A percentile compares a stretch with the other conserved stretches of the same genome.
These are phyloP conservation scores for Diaporthe ampelina DNA, from an alignment of 2,329 filamentous ascomycete genomes.

Conservation along the genomic window DNA sequence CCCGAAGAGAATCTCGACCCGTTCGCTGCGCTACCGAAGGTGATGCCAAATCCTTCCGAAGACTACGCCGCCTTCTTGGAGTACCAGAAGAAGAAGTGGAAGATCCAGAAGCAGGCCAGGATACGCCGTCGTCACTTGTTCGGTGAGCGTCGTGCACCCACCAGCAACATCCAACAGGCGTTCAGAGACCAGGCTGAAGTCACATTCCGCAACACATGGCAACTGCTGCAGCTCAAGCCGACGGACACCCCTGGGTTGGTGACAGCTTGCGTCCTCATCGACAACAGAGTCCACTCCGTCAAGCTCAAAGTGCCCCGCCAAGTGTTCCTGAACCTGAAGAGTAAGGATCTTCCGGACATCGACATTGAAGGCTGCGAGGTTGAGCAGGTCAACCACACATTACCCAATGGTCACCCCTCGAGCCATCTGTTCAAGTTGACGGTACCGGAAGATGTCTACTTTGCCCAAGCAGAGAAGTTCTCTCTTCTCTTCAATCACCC, in stretches of 20 bases:
- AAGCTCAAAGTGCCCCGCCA: slow-evolving; percentile 91
- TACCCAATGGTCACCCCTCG: slow-evolving; percentile 95
- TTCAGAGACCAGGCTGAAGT: slow-evolving; percentile 95
- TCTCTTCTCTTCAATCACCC: slow-evolving; percentile 88
- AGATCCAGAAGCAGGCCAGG: slow-evolving; percentile 93
- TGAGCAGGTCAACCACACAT: slow-evolving; percentile 91
- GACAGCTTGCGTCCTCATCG: slow-evolving; percentile 90
- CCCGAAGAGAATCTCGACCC: slow-evolving; percentile 79
- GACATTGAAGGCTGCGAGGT: slow-evolving; percentile 88
- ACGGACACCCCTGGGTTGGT: slow-evolving; percentile 91
- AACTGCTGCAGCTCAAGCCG: slow-evolving; percentile 87
- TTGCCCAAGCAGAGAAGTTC: slow-evolving; percentile 87
- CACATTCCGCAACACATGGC: slow-evolving; percentile 94
- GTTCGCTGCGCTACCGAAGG: slow-evolving; percentile 83
- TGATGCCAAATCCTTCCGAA: slow-evolving; percentile 86
- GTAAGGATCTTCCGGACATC: slow-evolving; percentile 88
- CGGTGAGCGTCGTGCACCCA: slow-evolving; percentile 81
- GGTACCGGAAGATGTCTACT: slow-evolving; percentile 89
- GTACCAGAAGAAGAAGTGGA: slow-evolving; percentile 99
- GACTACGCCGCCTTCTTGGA: slow-evolving; percentile 90
- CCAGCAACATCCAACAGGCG: slow-evolving; percentile 73
- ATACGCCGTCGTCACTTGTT: slow-evolving; percentile 90
- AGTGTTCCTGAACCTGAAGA: slow-evolving; percentile 92
- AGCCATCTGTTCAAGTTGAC: slow-evolving; percentile 95
- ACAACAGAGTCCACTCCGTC: slow-evolving; percentile 88